phyloP scores from a whole-genome alignment of 805 yeast genomes.

The Kuraishia piskuri region DNA sequence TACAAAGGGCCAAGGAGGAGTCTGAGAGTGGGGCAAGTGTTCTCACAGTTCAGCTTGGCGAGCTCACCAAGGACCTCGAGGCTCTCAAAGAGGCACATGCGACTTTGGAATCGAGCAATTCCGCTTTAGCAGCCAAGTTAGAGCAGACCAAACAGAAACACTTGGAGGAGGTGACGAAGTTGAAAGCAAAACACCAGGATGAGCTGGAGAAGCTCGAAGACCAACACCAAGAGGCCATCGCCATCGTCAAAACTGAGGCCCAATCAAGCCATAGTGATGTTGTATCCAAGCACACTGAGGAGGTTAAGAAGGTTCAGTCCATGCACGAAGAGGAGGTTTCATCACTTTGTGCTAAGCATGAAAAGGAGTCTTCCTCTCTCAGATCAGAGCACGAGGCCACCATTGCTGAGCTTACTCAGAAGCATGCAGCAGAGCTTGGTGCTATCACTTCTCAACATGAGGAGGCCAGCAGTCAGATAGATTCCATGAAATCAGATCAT shows the following conservation, averaged over 20 bases:
- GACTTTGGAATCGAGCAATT: conserved; percentile 3
- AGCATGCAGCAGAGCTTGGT: conserved; percentile 2
- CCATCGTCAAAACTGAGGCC: background rate
- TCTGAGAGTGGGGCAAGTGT: background rate
- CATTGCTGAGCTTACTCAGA: background rate
- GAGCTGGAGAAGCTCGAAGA: background rate
- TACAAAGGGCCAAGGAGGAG: background rate
- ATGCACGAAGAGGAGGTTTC: background rate
- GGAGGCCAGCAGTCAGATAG: conserved; percentile 1
- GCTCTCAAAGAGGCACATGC: background rate
- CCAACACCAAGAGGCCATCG: background rate
- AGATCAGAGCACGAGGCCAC: background rate
- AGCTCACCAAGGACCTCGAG: conserved; percentile 19
- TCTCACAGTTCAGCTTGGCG: conserved; percentile 5
- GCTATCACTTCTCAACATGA: background rate
- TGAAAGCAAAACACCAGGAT: background rate
- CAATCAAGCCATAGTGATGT: background rate
- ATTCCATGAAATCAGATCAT: conserved; percentile 1
- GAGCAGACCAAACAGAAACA: background rate
- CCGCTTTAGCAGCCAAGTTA: background rate
- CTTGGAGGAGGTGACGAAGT: background rate
- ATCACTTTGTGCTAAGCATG: background rate
- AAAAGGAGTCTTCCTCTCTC: background rate
- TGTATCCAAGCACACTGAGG: background rate
- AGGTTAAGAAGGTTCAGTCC: background rate